phyloP scores from a whole-genome alignment of 352 stramenopile genomes.

The Phytophthora constricta region DNA sequence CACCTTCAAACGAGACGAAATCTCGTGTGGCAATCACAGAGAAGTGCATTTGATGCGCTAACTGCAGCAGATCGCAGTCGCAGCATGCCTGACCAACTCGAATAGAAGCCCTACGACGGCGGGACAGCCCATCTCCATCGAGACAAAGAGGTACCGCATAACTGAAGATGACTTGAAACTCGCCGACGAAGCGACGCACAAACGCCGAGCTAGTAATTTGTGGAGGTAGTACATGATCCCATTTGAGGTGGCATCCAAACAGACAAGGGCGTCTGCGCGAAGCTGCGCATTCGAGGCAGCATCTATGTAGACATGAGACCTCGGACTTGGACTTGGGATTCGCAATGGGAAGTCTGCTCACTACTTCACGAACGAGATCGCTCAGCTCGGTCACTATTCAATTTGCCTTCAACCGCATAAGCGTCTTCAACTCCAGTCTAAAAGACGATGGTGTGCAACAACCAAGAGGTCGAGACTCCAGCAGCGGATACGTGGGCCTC shows the following conservation, averaged over 20 bases:
- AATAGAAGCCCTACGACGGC: neutral
- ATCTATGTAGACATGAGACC: too few relatives aligned
- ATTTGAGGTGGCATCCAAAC: neutral
- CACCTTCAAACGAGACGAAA: too few relatives aligned
- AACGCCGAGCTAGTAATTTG: neutral
- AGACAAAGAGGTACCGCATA: neutral
- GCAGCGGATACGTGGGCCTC: slow-evolving; percentile 12
- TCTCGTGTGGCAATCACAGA: too few relatives aligned
- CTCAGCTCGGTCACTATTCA: slow-evolving; percentile 13
- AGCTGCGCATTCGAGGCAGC: too few relatives aligned
- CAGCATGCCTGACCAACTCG: neutral
- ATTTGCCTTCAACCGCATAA: slow-evolving; percentile 15
- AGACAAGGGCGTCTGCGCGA: too few relatives aligned
- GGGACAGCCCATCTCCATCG: neutral
- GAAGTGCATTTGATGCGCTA: too few relatives aligned
- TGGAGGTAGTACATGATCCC: neutral
- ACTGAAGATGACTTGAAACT: neutral
- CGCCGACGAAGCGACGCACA: neutral
- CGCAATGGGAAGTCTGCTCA: neutral
- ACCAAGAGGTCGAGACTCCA: slow-evolving; percentile 21
- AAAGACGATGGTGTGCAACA: slow-evolving; percentile 32
- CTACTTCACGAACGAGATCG: neutral
- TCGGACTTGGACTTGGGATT: too few relatives aligned
- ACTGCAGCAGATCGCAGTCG: too few relatives aligned
- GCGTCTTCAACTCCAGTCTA: neutral